phyloP scores from a whole-genome alignment of 306 rosid genomes.

The Sesbania bispinosa region DNA sequence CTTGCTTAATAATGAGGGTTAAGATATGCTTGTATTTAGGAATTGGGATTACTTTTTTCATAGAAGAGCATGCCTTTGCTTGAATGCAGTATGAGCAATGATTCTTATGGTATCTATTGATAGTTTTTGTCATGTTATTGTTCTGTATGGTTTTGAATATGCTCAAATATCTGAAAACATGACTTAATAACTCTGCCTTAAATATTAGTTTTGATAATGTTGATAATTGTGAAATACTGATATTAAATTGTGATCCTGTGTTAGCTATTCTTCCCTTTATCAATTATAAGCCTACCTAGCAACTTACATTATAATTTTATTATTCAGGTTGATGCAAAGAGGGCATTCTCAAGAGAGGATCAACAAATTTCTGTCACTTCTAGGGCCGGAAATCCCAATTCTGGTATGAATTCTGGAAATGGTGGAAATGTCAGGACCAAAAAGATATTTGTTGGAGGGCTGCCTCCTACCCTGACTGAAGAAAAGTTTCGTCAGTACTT shows the following conservation, averaged over 20 bases:
- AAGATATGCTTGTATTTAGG: neutral
- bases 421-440: conserved; percentile 90
- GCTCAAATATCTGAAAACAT: neutral
- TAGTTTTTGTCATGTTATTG: neutral
- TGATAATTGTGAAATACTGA: neutral
- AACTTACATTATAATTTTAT: conserved; percentile 28
- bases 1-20: neutral
- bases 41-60: neutral
- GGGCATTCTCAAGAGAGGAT: conserved; percentile 96
- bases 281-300: conserved; percentile 3
- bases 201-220: neutral
- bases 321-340: conserved; percentile 92
- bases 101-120: neutral
- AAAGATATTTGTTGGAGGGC: conserved; percentile 96
- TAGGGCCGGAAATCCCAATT: conserved; percentile 64
- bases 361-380: conserved; percentile 74
- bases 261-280: neutral
- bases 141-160: neutral
- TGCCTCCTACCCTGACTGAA: conserved; percentile 85
- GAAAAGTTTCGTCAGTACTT: conserved; percentile 87
- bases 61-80: neutral
- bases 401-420: conserved; percentile 59
- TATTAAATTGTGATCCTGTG: neutral
- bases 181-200: neutral
- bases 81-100: neutral